A percentile compares a stretch with the other conserved stretches of the same genome.
Conservation (phyloP, 2,329 filamentous ascomycete species). For the Pestalotiopsis sp. region DNA sequence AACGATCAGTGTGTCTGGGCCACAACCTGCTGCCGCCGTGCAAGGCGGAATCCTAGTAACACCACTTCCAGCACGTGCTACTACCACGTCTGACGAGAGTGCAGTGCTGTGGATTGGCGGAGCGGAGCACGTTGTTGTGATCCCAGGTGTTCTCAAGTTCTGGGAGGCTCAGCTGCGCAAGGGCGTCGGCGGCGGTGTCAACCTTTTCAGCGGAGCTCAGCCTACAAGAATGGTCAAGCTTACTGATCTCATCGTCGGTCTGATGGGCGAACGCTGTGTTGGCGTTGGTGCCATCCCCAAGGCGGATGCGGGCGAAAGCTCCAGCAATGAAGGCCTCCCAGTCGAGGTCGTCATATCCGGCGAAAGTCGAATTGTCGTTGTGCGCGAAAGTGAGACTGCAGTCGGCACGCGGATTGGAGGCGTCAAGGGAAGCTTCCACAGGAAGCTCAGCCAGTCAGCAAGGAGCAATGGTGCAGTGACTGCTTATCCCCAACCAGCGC, state of each 20-base stretch:
- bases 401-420: conserved; percentile 45
- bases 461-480: conserved; percentile 51
- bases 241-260: conserved; percentile 52
- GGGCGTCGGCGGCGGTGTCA: conserved; percentile 51
- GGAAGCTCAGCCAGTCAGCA: conserved; percentile 38
- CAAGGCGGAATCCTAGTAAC: conserved; percentile 56
- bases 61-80: conserved; percentile 44
- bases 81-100: conserved; percentile 53
- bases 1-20: conserved; percentile 43
- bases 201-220: conserved; percentile 58
- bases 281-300: conserved; percentile 50
- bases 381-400: conserved; percentile 55
- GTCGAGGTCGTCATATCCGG: conserved; percentile 58
- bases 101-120: conserved; percentile 60
- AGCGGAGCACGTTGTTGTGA: conserved; percentile 58
- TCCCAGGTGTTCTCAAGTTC: conserved; percentile 57
- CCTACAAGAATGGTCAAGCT: conserved; percentile 59
- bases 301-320: conserved; percentile 29
- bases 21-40: conserved; percentile 54
- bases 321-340: conserved; percentile 41
- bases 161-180: conserved; percentile 62
- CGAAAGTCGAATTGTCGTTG: conserved; percentile 57
- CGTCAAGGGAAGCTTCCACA: conserved; percentile 31
- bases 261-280: conserved; percentile 60
- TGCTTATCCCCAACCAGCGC: conserved; percentile 50